phyloP scores from a whole-genome alignment of 2,329 filamentous ascomycete species.

The Colletotrichum neosansevieriae region DNA sequence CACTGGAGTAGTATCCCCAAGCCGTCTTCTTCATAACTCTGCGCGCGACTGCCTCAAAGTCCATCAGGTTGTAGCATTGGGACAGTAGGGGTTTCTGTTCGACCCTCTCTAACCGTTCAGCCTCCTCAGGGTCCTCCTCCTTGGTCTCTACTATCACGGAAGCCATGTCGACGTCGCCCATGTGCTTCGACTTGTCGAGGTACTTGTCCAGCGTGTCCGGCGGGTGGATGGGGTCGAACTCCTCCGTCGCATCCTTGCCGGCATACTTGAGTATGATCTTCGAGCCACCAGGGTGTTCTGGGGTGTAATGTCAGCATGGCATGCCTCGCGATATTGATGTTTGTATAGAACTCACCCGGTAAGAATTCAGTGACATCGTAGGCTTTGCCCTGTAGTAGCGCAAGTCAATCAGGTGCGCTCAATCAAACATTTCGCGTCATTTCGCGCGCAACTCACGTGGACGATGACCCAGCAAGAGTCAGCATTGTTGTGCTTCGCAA shows the following conservation, averaged over 20 bases:
- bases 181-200: slow-evolving; percentile 85
- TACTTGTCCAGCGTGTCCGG: slow-evolving; percentile 90
- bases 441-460: slow-evolving; percentile 65
- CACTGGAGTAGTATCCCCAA: slow-evolving; percentile 98
- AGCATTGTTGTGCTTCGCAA: slow-evolving; percentile 79
- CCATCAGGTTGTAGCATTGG: slow-evolving; percentile 93
- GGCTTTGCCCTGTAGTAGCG: slow-evolving; percentile 71
- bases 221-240: slow-evolving; percentile 89
- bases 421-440: neutral
- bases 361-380: slow-evolving; percentile 93
- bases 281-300: slow-evolving; percentile 87
- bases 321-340: neutral
- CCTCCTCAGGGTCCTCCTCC: slow-evolving; percentile 71
- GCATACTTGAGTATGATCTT: slow-evolving; percentile 98
- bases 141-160: slow-evolving; percentile 78
- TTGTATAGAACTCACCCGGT: slow-evolving; percentile 65
- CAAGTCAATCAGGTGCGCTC: slow-evolving; percentile 33
- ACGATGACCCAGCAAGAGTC: slow-evolving; percentile 95
- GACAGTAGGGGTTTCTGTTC: slow-evolving; percentile 81
- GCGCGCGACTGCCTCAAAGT: slow-evolving; percentile 94
- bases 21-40: slow-evolving; percentile 94
- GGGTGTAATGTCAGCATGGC: slow-evolving; percentile 2
- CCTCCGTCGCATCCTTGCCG: slow-evolving; percentile 91
- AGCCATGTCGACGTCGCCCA: slow-evolving; percentile 89
- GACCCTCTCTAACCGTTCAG: slow-evolving; percentile 78